These are phyloP conservation scores for Aspergillus floridensis DNA, from an alignment of 2,329 filamentous ascomycete species.

Conservation along the genomic window DNA sequence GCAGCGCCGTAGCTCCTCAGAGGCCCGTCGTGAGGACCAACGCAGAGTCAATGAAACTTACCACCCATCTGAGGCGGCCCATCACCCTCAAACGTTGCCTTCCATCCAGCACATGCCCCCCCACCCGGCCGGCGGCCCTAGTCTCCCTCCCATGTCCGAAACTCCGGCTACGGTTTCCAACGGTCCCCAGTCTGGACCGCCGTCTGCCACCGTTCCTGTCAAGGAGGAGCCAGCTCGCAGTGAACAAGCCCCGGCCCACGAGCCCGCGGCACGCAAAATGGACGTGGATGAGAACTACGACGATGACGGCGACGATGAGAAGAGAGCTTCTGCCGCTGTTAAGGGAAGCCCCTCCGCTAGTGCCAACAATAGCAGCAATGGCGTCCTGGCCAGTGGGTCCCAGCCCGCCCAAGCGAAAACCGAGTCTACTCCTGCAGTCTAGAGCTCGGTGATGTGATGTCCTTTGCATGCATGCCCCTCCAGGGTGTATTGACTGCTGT, in stretches of 20 bases:
- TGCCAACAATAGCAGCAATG: conserved; percentile 26
- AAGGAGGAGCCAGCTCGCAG: conserved; percentile 54
- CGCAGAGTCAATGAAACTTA: conserved; percentile 75
- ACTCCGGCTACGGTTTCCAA: conserved; percentile 38
- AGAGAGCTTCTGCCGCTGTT: conserved; percentile 39
- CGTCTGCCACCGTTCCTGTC: conserved; percentile 52
- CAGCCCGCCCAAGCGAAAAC: conserved; percentile 32
- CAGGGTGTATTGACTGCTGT: background rate
- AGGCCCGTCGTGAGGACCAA: conserved; percentile 65
- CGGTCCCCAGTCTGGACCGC: conserved; percentile 41
- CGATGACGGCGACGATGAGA: conserved; percentile 85
- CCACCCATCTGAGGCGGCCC: conserved; percentile 88
- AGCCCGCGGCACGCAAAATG: conserved; percentile 90
- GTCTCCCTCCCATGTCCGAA: conserved; percentile 58
- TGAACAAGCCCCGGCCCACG: conserved; percentile 57
- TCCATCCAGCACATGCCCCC: conserved; percentile 47
- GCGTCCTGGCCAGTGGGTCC: conserved; percentile 25
- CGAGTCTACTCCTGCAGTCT: conserved; percentile 26
- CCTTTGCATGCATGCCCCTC: background rate
- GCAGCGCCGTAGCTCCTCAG: conserved; percentile 76
- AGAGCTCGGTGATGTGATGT: conserved; percentile 10
- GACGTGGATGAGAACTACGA: conserved; percentile 98
- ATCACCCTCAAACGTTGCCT: conserved; percentile 69
- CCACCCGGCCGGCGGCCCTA: conserved; percentile 50
- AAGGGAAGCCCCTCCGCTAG: conserved; percentile 38